These are phyloP conservation scores for Cryomyces minteri DNA, from an alignment of 495 filamentous ascomycete genomes.

Conservation along the genomic window DNA sequence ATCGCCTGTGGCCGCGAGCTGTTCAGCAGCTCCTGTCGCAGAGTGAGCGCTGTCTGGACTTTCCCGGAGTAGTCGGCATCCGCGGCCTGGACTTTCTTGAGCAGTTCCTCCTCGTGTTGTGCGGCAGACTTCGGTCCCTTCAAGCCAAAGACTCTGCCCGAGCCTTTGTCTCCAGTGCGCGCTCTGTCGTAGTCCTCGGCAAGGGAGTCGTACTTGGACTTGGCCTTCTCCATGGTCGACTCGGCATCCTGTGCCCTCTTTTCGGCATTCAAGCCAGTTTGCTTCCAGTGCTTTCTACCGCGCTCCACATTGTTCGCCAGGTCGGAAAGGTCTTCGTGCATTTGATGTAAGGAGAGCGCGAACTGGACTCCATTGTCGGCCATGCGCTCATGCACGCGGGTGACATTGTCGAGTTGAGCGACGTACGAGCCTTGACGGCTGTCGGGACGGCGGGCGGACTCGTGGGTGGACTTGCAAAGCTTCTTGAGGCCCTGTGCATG, in stretches of 20 bases:
- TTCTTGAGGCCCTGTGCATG: slow-evolving; percentile 51
- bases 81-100: slow-evolving; percentile 62
- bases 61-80: slow-evolving; percentile 65
- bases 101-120: slow-evolving; percentile 79
- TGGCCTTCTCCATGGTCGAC: slow-evolving; percentile 52
- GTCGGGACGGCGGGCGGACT: slow-evolving; percentile 53
- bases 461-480: slow-evolving; percentile 52
- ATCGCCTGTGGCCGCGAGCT: slow-evolving; percentile 61
- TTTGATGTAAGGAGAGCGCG: slow-evolving; percentile 68
- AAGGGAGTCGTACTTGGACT: slow-evolving; percentile 75
- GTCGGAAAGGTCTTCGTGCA: slow-evolving; percentile 83
- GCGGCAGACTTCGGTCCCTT: slow-evolving; percentile 78
- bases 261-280: slow-evolving; percentile 65
- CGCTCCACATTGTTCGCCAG: slow-evolving; percentile 70
- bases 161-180: slow-evolving; percentile 63
- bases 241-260: slow-evolving; percentile 70
- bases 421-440: slow-evolving; percentile 75
- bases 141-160: slow-evolving; percentile 51
- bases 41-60: slow-evolving; percentile 49
- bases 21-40: slow-evolving; percentile 40
- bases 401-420: slow-evolving; percentile 64
- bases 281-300: slow-evolving; percentile 87
- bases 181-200: slow-evolving; percentile 91
- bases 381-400: slow-evolving; percentile 78
- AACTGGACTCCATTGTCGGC: slow-evolving; percentile 86